Evolutionary conservation across 2,329 filamentous ascomycete genomes (phyloP).

Genomic region (Pestalotiopsis sp.): DNA sequence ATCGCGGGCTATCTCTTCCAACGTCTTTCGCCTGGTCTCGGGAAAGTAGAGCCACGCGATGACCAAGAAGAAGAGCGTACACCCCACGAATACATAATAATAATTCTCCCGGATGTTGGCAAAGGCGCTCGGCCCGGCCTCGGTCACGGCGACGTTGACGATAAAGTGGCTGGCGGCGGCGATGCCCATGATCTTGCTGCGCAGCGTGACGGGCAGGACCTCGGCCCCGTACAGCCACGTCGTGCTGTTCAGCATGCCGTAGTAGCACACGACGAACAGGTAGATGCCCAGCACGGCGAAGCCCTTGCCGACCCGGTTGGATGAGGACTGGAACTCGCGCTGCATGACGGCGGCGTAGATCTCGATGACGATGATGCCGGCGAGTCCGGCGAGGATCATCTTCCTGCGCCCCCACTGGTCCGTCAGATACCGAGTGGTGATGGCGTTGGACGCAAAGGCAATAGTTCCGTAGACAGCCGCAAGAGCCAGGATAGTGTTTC

Average conservation of each 20-base stretch:
- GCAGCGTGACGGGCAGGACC: slow-evolving; percentile 53
- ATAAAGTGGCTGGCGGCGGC: slow-evolving; percentile 56
- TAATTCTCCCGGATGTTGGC: slow-evolving; percentile 61
- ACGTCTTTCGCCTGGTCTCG: slow-evolving; percentile 33
- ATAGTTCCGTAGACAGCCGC: slow-evolving; percentile 57
- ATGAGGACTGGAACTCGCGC: slow-evolving; percentile 54
- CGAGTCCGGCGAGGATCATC: slow-evolving; percentile 58
- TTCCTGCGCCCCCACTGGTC: slow-evolving; percentile 34
- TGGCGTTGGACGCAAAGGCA: slow-evolving; percentile 44
- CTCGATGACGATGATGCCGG: slow-evolving; percentile 55
- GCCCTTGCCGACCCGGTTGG: slow-evolving; percentile 59
- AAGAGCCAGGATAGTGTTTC: slow-evolving; percentile 53
- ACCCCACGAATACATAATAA: slow-evolving; percentile 62
- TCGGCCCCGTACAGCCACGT: slow-evolving; percentile 60
- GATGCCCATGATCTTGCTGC: slow-evolving; percentile 58
- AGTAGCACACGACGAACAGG: slow-evolving; percentile 56
- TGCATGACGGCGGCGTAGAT: slow-evolving; percentile 65
- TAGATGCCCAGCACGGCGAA: slow-evolving; percentile 64
- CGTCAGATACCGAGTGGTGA: slow-evolving; percentile 16
- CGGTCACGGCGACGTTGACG: slow-evolving; percentile 57
- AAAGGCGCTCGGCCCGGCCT: slow-evolving; percentile 58
- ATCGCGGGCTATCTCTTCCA: slow-evolving; percentile 28
- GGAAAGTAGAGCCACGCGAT: slow-evolving; percentile 59
- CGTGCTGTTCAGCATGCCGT: slow-evolving; percentile 55
- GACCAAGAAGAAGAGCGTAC: slow-evolving; percentile 52